Evolutionary conservation across 78 protist genomes (phyloP).

Genomic region (Dictyostelium brefeldianum): DNA sequence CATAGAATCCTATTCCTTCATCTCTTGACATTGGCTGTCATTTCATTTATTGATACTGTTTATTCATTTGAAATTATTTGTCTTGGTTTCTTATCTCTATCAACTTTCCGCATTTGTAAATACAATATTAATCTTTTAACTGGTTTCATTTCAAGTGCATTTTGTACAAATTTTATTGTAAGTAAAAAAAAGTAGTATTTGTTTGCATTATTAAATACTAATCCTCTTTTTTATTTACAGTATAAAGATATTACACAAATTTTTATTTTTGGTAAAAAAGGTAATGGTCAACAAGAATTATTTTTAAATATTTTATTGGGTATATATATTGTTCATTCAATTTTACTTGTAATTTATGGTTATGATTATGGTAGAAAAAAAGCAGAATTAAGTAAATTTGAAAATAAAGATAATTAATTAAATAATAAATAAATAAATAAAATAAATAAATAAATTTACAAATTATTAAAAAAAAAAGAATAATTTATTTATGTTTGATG

Average conservation of each 20-base stretch:
- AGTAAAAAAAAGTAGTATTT: not conserved
- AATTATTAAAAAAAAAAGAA: not conserved
- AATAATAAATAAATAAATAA: not conserved
- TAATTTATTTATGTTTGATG: not conserved
- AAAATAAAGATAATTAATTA: not conserved
- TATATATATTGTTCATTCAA: conserved; percentile 39
- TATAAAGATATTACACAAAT: conserved; percentile 51
- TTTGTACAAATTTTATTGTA: conserved; percentile 74
- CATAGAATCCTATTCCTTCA: conserved; percentile 44
- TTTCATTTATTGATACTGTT: conserved; percentile 33
- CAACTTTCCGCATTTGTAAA: conserved; percentile 3
- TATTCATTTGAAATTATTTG: conserved; percentile 29
- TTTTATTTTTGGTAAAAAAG: conserved; percentile 36
- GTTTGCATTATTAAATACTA: not conserved
- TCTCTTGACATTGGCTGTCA: conserved; percentile 8
- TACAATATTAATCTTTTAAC: conserved; percentile 46
- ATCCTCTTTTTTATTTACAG: conserved; percentile 3
- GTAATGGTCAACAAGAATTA: conserved; percentile 36
- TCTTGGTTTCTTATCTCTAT: conserved; percentile 31
- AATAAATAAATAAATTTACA: too few species aligned
- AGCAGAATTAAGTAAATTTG: conserved; percentile 14
- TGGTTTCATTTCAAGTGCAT: conserved; percentile 54
- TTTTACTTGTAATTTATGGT: conserved; percentile 65
- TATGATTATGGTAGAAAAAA: conserved; percentile 51
- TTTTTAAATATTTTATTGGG: conserved; percentile 20